Percentiles rank a stretch among this genome's conserved stretches.
These are phyloP conservation scores for Starmera stellimalicola DNA, from an alignment of 1,139 yeast genomes.

Conservation along the genomic window DNA sequence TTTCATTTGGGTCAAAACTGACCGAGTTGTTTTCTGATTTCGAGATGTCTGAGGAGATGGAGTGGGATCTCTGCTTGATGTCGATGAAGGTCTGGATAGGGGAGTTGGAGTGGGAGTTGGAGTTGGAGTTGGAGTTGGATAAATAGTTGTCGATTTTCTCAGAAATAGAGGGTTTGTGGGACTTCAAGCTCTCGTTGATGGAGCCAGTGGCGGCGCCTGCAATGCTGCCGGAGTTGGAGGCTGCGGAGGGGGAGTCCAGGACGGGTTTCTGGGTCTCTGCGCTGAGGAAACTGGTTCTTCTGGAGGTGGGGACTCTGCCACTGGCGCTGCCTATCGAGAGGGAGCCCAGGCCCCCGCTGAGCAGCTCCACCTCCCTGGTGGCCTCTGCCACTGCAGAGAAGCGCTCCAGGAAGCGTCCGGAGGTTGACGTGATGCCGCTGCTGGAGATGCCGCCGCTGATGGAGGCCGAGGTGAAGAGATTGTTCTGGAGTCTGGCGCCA, in stretches of 20 bases:
- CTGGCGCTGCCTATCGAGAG: constrained; percentile 22
- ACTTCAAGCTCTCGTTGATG: constrained; percentile 41
- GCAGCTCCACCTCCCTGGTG: constrained; percentile 61
- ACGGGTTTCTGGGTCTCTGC: constrained; percentile 14
- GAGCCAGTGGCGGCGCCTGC: constrained; percentile 45
- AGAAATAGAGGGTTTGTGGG: constrained; percentile 51
- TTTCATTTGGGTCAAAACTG: constrained; percentile 19
- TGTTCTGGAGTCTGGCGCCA: constrained; percentile 19
- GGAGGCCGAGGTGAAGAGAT: constrained; percentile 48
- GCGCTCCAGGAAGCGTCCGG: constrained; percentile 48
- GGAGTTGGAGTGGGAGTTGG: constrained; percentile 25
- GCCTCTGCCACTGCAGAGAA: constrained; percentile 74
- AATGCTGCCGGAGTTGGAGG: constrained; percentile 22
- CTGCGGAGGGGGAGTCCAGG: constrained; percentile 9
- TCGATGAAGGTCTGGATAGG: constrained; percentile 1
- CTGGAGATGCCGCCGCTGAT: constrained; percentile 44
- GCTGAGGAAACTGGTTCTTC: constrained; percentile 42
- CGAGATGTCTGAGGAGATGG: constrained; percentile 17
- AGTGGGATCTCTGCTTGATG: constrained; percentile 10
- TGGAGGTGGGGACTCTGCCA: constrained; percentile 22
- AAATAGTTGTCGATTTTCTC: constrained; percentile 57
- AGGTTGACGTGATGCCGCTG: constrained; percentile 22
- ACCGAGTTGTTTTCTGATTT: constrained; percentile 25
- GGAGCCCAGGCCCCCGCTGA: constrained; percentile 26
- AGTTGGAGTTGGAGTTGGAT: constrained; percentile 26